Base-by-base conservation (phyloP, 192 early-diverging fungal species). In the Glomus cerebriforme region DNA sequence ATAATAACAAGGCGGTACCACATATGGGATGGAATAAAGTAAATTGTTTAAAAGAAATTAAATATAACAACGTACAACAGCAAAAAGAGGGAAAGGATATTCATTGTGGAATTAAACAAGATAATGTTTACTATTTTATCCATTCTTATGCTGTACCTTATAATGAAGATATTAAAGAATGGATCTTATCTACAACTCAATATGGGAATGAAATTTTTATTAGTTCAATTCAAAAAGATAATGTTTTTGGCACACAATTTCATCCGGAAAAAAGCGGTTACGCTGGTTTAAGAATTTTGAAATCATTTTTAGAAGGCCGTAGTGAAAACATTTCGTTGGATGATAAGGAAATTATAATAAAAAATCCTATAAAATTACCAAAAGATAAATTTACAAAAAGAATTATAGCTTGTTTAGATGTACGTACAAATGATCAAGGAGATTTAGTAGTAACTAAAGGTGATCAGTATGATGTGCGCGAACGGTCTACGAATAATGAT, bases 401-500 rank as follows among this genome's bases (percentile, higher is more conserved):
- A 43, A 94, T 99, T 63, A 97, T 99, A 79, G 97, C 97, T 26
- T 99, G 97, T 80, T 87, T 99, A 64, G 97, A 99, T 77, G 97
- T 99, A 8, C 92, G 98, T 26, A 89, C 96, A 34, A 99, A 99
- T 83, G 98, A 99, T 83, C 83, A 88, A 59, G 98, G 98, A 37
- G 97, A 99, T 84, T 84, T 99, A 37, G 98, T 99, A 7, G 98
- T 99, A 1, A 99, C 98, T 26, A 99, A 99, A 83, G 98, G 98
- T 34, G 97, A 99, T 84, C 97, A 99, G 81, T 99, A 99, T 87
- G 98, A 99, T 81, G 97, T 99, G 1, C 90, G 97, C 17, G 97
- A 99, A 79, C 82, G 85, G 8, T 62, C 80, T 9, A 82, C 66
- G 17, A 81, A 77, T 9, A 88, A 84, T 29, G 65, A 66, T 3